Conservation (phyloP, 139 green algal genomes). For the Astrephomene gubernaculifera region DNA sequence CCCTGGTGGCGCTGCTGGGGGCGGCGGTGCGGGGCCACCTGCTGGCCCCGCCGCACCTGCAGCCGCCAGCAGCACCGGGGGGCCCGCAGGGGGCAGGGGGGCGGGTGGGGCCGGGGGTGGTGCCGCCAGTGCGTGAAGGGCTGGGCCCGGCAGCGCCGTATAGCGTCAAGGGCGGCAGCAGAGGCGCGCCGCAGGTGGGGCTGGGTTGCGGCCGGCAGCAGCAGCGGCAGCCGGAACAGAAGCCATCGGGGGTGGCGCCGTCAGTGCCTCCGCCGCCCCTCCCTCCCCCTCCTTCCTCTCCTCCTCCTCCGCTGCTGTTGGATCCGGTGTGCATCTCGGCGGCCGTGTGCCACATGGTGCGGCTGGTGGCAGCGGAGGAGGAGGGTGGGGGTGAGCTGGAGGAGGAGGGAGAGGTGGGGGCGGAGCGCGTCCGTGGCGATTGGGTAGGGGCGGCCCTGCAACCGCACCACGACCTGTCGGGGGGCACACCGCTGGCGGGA, state of each 20-base stretch:
- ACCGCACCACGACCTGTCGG: neutral
- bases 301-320: neutral
- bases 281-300: neutral
- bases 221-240: neutral
- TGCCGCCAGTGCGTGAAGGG: no score
- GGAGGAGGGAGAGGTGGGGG: neutral
- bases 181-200: no score
- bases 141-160: no score
- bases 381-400: neutral
- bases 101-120: no score
- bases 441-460: neutral
- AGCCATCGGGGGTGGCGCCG: no score
- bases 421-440: neutral
- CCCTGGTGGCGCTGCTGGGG: neutral
- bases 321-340: constrained; percentile 30
- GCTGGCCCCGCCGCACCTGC: neutral
- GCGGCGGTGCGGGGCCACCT: no score
- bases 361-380: neutral
- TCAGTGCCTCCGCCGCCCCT: no score
- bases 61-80: no score
- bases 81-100: no score
- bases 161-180: no score
- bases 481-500: neutral
- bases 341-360: constrained; percentile 27
- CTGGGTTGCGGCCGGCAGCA: no score